Evolutionary conservation across 1,139 yeast genomes (phyloP).

Genomic region (Pichia sp.): DNA sequence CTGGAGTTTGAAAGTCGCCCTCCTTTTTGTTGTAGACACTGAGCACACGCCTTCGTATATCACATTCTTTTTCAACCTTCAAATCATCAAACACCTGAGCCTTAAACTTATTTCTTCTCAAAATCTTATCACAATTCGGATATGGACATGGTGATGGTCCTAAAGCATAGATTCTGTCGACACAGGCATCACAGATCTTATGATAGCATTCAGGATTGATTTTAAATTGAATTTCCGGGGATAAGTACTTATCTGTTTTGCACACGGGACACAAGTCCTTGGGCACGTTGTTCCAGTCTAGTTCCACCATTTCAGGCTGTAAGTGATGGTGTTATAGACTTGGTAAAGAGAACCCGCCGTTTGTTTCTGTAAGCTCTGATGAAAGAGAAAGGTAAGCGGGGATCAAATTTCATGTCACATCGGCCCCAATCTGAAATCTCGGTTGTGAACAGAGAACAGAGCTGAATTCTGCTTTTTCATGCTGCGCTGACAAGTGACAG

Average conservation of each 20-base stretch:
- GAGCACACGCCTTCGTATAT: conserved; percentile 72
- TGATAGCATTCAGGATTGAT: conserved; percentile 98
- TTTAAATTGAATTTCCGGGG: conserved; percentile 88
- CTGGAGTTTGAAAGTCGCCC: conserved; percentile 57
- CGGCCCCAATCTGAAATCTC: too few relatives aligned
- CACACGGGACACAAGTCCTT: conserved; percentile 96
- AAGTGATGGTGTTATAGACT: too few relatives aligned
- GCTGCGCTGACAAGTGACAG: too few relatives aligned
- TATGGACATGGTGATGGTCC: conserved; percentile 99
- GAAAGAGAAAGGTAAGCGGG: too few relatives aligned
- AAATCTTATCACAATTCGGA: conserved; percentile 79
- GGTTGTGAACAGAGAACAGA: too few relatives aligned
- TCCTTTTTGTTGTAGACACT: conserved; percentile 75
- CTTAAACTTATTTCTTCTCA: conserved; percentile 85
- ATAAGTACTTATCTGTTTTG: conserved; percentile 87
- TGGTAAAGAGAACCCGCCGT: too few relatives aligned
- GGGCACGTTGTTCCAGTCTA: conserved; percentile 29
- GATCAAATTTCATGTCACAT: too few relatives aligned
- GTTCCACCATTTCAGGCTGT: conserved; percentile 27
- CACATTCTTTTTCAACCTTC: conserved; percentile 84
- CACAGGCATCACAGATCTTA: conserved; percentile 95
- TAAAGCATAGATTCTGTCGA: conserved; percentile 82
- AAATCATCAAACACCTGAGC: conserved; percentile 90
- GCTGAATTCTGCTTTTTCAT: too few relatives aligned
- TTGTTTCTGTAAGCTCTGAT: too few relatives aligned